Evolutionary conservation across 352 stramenopile genomes (phyloP), one percentile per base, ranked within the genome.

Genomic region (Phytopythium sindhum): DNA sequence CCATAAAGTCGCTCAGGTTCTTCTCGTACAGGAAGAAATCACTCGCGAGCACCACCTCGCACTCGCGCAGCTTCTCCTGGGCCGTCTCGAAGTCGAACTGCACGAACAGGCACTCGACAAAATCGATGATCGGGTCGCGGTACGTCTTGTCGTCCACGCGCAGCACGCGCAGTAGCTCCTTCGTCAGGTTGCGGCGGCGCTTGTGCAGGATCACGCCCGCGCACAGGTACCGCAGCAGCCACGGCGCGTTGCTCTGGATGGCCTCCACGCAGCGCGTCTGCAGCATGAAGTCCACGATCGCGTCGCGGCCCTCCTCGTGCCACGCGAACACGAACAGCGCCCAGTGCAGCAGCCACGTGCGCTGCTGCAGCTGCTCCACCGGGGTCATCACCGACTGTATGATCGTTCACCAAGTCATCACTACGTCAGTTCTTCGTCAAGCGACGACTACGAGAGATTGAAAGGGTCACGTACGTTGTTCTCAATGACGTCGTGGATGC

Each of bases 21-120:
- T 93, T 93, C 75, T 94, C 85, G 73, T 91, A 90, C 37, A 99
- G 80, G 78, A 99, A 99, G 70, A 99, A 99, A 70, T 99, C 97
- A 48, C 90, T 92, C 15, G 81, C 80, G 50, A 99, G 81, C 61
- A 99, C 96, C 51, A 96, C 83, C 72, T 98, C 93, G 72, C 95
- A 99, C 73, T 97, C 87, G 61, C 89, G 82, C 53, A 98, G 80
- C 72, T 96, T 86, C 73, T 91, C 88, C 75, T 99, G 97, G 23
- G 97, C 97, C 23, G 86, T 95, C 69, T 99, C 97, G 78, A 99
- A 99, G 78, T 99, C 97, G 77, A 99, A 99, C 65, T 98, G 93
- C 47, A 99, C 95, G 63, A 98, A 99, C 12, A 99, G 84, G 61
- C 95, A 96, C 61, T 99, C 96, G 54, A 99, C 88, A 75, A 99